Base-by-base conservation (phyloP, 2,329 filamentous ascomycete genomes). In the Aureobasidium sp. region DNA sequence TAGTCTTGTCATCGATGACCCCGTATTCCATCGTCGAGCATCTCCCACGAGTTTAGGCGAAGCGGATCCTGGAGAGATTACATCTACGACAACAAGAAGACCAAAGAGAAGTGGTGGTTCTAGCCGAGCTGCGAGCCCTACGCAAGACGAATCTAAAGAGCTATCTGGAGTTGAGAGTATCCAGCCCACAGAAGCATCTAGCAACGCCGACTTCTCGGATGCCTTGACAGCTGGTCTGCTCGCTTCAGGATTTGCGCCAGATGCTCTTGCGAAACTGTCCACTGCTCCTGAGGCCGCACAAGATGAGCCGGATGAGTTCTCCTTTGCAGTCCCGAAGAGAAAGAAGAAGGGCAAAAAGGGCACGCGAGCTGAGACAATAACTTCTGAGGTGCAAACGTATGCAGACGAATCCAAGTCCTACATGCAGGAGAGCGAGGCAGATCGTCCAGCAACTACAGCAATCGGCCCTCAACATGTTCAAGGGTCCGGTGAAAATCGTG, bases 311-410 rank as follows among this genome's bases (percentile, higher is more conserved):
- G 67, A 70, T 13, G 70, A 72, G 16, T 69, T 70, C 52, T 66
- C 69, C 57, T 64, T 73, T 67, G 66, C 72, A 61, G 70, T 72
- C 50, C 74, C 73, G 58, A 74, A 74, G 63, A 59, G 57, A 30
- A 72, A 74, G 44, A 79, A 77, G 66, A 79, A 78, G 68, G 69
- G 68, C 37, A 80, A 77, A 71, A 79, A 78, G 64, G 69, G 70
- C 9, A 79, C 79, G 69, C 77, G 79, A 68, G 70, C 68, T 60
- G 30, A 16, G 29, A 62, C 2, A 0, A 29, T 16, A 16, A 36
- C 25, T 16, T 9, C 27, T 15, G 50, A 30, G 3, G 4, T 15
- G 13, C 7, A 25, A 5, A 25, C 7, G 5, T 15, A 27, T 1
- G 13, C 21, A 16, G 27, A 30, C 3, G 13, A 15, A 9, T 5